These are phyloP conservation scores for Scedosporium aurantiacum DNA, from an alignment of 2,329 filamentous ascomycete genomes.

Conservation along the genomic window DNA sequence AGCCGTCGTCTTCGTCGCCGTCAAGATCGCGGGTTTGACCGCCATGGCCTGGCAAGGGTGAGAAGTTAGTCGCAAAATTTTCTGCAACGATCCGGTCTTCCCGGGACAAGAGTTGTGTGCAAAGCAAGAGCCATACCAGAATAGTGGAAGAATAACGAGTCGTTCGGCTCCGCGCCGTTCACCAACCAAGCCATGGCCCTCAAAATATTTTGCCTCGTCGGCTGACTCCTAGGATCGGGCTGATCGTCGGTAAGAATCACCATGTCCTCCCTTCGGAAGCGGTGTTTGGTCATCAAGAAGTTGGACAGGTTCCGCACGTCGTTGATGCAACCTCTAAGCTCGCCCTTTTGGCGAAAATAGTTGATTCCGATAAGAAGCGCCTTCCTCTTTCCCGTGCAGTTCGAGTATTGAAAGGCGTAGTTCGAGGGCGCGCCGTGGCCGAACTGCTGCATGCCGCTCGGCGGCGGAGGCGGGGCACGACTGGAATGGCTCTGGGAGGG, in stretches of 20 bases:
- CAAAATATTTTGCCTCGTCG: constrained; percentile 43
- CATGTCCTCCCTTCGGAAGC: constrained; percentile 48
- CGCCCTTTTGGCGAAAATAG: constrained; percentile 44
- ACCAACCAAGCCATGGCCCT: constrained; percentile 49
- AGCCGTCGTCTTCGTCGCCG: constrained; percentile 46
- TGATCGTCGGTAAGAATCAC: constrained; percentile 46
- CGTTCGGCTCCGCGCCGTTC: constrained; percentile 43
- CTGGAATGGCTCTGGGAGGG: background rate
- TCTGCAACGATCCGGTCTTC: background rate
- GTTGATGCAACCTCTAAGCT: constrained; percentile 49
- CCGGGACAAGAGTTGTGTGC: background rate
- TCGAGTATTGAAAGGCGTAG: constrained; percentile 85
- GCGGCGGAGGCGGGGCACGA: constrained; percentile 49
- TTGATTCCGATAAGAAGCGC: constrained; percentile 50
- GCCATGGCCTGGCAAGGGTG: constrained; percentile 30
- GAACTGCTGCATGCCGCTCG: constrained; percentile 57
- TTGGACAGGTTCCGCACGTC: constrained; percentile 49
- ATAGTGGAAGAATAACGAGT: constrained; percentile 50
- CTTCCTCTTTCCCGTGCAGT: constrained; percentile 71
- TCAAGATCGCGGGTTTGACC: constrained; percentile 44
- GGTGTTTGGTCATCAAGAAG: constrained; percentile 41
- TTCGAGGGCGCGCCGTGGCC: constrained; percentile 68
- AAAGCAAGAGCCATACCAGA: constrained; percentile 23
- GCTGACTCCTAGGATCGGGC: constrained; percentile 45
- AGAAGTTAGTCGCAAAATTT: background rate